Evolutionary conservation across 2,329 filamentous ascomycete species (phyloP).

Genomic region (Coniochaeta pulveracea): DNA sequence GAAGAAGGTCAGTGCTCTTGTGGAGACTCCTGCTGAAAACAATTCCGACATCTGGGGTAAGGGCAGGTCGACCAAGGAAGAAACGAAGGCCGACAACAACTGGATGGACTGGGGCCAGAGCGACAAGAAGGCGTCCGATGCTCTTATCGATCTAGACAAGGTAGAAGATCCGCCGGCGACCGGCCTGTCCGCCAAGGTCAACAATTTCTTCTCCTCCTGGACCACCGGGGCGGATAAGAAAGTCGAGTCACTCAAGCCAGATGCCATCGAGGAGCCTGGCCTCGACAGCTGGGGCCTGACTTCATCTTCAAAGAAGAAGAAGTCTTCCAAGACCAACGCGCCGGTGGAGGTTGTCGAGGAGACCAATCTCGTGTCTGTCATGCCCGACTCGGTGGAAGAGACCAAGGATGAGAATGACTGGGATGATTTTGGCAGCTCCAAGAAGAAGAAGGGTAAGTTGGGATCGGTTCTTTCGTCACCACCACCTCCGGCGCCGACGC

Average conservation of each 20-base stretch:
- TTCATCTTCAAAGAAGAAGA: conserved; percentile 33
- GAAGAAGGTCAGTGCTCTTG: no score
- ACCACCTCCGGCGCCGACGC: conserved; percentile 35
- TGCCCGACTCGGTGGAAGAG: conserved; percentile 32
- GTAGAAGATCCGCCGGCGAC: conserved; percentile 15
- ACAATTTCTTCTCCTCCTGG: conserved; percentile 48
- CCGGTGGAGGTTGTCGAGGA: conserved; percentile 34
- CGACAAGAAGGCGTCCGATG: conserved; percentile 21
- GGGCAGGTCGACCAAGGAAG: conserved; percentile 9
- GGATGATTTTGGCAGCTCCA: conserved; percentile 24
- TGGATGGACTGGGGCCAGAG: conserved; percentile 17
- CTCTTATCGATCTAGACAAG: conserved; percentile 25
- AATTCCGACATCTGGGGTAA: conserved; percentile 8
- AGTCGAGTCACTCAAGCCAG: conserved; percentile 23
- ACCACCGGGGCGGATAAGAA: conserved; percentile 36
- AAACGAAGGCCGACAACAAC: conserved; percentile 10
- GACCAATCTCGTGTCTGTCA: conserved; percentile 31
- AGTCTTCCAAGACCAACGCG: conserved; percentile 37
- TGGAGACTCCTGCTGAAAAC: no score
- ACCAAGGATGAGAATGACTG: conserved; percentile 24
- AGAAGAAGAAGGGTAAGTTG: conserved; percentile 29
- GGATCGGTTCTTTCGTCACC: conserved; percentile 25
- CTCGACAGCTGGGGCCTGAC: conserved; percentile 26
- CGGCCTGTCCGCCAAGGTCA: conserved; percentile 23
- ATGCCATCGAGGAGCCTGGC: conserved; percentile 29